Percentiles rank a stretch among this genome's conserved stretches.
Evolutionary conservation across 257 asterid species (phyloP).

Genomic region (Nyctanthes arbortristis): DNA sequence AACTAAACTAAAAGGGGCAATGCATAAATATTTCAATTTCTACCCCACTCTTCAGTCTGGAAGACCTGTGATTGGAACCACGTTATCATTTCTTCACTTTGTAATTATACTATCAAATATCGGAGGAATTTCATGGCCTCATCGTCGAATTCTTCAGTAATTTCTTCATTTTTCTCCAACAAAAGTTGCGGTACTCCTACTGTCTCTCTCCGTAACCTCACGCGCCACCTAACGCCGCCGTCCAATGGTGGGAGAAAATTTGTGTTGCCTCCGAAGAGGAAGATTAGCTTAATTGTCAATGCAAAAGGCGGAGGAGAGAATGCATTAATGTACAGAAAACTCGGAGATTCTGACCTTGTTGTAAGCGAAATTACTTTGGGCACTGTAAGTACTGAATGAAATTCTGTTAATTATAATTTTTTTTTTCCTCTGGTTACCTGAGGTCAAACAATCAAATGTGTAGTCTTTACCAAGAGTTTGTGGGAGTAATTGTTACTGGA

Average conservation of each 20-base stretch:
- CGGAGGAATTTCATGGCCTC: constrained; percentile 29
- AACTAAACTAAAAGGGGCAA: too few species aligned
- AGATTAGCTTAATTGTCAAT: constrained; percentile 29
- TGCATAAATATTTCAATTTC: too few species aligned
- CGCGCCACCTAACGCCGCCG: constrained; percentile 22
- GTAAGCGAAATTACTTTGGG: constrained; percentile 90
- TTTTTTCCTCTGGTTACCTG: too few species aligned
- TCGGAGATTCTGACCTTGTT: constrained; percentile 84
- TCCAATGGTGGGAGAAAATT: constrained; percentile 26
- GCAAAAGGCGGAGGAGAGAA: constrained; percentile 26
- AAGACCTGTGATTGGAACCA: too few species aligned
- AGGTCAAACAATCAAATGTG: neutral
- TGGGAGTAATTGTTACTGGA: too few species aligned
- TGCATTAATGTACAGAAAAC: constrained; percentile 62
- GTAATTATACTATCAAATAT: too few species aligned
- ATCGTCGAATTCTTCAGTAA: constrained; percentile 29
- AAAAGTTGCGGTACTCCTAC: constrained; percentile 18
- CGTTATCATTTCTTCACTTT: too few species aligned
- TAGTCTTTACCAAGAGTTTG: neutral
- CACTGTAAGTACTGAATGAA: constrained; percentile 50
- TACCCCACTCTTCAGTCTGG: too few species aligned
- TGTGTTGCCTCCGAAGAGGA: constrained; percentile 17
- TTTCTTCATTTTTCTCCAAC: constrained; percentile 18
- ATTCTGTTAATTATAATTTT: neutral
- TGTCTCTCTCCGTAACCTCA: constrained; percentile 9